These are phyloP conservation scores for Ogataea paradorogensis DNA, from an alignment of 805 yeast genomes.

Conservation along the genomic window DNA sequence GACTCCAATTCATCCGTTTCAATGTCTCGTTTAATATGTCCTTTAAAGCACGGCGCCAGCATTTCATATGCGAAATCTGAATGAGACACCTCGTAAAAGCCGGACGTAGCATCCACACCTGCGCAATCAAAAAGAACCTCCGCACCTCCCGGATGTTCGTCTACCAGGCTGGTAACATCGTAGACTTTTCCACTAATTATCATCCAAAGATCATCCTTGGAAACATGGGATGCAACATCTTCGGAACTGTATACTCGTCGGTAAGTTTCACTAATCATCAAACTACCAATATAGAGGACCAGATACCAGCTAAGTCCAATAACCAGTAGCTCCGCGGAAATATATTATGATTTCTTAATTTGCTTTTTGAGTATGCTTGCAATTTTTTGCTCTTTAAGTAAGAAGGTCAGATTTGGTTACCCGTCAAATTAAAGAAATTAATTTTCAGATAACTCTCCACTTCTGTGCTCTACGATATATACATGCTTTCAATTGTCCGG, in stretches of 20 bases:
- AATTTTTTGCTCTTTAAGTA: background rate
- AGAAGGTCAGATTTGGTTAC: background rate
- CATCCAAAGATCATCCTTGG: conserved; percentile 66
- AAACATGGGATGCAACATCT: conserved; percentile 46
- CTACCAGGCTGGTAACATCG: conserved; percentile 53
- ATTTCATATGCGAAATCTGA: conserved; percentile 84
- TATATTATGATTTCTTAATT: background rate
- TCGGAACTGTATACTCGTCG: conserved; percentile 20
- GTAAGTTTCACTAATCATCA: background rate
- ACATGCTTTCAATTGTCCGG: conserved; percentile 2
- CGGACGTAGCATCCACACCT: conserved; percentile 73
- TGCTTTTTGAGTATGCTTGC: background rate
- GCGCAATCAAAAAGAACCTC: conserved; percentile 77
- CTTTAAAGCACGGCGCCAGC: conserved; percentile 76
- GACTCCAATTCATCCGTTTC: conserved; percentile 16
- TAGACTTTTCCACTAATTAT: conserved; percentile 67
- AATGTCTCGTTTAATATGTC: conserved; percentile 54
- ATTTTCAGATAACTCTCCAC: conserved; percentile 3
- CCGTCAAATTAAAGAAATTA: background rate
- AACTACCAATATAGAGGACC: background rate
- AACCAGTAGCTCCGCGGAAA: background rate
- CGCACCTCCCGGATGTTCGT: conserved; percentile 80
- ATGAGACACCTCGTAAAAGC: conserved; percentile 69
- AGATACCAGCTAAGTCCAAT: background rate
- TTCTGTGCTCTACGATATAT: background rate